Percentiles rank a stretch among this genome's conserved stretches.
phyloP scores from a whole-genome alignment of 1,139 yeast species.

The Hanseniaspora uvarum region DNA sequence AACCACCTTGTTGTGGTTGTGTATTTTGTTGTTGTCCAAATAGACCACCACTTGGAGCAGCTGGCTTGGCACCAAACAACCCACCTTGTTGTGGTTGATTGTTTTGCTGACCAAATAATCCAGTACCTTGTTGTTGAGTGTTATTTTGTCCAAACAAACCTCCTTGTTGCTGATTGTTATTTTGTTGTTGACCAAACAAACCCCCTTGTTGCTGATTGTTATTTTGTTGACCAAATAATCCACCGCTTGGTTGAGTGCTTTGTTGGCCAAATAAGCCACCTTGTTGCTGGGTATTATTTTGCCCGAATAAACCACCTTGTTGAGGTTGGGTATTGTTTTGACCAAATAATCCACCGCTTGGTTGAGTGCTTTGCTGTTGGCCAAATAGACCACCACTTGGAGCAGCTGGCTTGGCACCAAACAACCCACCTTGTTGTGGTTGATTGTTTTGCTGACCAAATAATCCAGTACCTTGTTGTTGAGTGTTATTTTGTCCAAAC shows the following conservation, averaged over 20 bases:
- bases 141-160: conserved; percentile 17
- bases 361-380: conserved; percentile 28
- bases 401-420: conserved; percentile 27
- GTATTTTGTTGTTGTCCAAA: conserved; percentile 29
- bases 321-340: conserved; percentile 21
- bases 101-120: conserved; percentile 31
- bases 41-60: conserved; percentile 27
- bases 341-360: conserved; percentile 30
- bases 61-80: conserved; percentile 28
- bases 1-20: conserved; percentile 25
- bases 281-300: too few species aligned
- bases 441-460: conserved; percentile 26
- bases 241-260: conserved; percentile 27
- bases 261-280: conserved; percentile 25
- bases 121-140: conserved; percentile 25
- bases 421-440: conserved; percentile 21
- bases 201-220: conserved; percentile 22
- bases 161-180: conserved; percentile 21
- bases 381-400: conserved; percentile 22
- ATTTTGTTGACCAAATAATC: conserved; percentile 31
- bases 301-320: conserved; percentile 31
- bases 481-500: conserved; percentile 27
- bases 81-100: conserved; percentile 25
- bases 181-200: conserved; percentile 18
- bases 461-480: conserved; percentile 24